These are phyloP conservation scores for Hypomontagnella submonticulosa DNA, from an alignment of 495 filamentous ascomycete species.

Conservation along the genomic window DNA sequence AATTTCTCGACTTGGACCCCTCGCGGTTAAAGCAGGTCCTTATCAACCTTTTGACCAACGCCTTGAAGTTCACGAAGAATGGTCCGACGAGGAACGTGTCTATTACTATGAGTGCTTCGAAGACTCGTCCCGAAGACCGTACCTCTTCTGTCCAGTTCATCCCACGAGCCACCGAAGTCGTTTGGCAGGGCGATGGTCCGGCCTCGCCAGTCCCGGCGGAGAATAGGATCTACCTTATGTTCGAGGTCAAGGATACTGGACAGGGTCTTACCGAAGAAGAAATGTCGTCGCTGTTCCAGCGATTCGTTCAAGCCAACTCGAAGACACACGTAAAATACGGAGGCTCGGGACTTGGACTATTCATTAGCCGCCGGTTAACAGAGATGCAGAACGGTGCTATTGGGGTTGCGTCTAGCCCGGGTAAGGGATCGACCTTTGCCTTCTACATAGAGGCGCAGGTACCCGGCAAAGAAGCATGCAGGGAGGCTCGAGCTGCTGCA, in stretches of 20 bases:
- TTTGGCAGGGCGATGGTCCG: constrained; percentile 61
- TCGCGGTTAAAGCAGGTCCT: constrained; percentile 80
- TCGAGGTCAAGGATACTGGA: constrained; percentile 82
- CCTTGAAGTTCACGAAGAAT: constrained; percentile 79
- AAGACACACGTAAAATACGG: constrained; percentile 84
- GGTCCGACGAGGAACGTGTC: constrained; percentile 69
- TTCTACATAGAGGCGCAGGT: constrained; percentile 70
- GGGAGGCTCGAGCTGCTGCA: constrained; percentile 35
- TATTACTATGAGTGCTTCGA: constrained; percentile 75
- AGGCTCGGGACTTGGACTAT: constrained; percentile 83
- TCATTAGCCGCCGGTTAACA: constrained; percentile 80
- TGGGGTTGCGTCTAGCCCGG: constrained; percentile 76
- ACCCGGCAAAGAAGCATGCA: constrained; percentile 33
- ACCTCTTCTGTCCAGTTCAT: constrained; percentile 62
- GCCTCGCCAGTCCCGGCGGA: constrained; percentile 74
- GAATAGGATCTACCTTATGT: constrained; percentile 71
- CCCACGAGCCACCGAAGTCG: constrained; percentile 61
- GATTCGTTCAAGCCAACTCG: constrained; percentile 81
- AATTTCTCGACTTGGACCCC: constrained; percentile 83
- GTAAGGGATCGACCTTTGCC: constrained; percentile 81
- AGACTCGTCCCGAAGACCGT: constrained; percentile 58
- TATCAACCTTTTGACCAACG: constrained; percentile 81
- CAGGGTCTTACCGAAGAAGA: constrained; percentile 78
- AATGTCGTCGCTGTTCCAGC: constrained; percentile 78
- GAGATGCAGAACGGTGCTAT: constrained; percentile 88